Base-by-base conservation (phyloP, 805 yeast genomes). In the Teunomyces atbi region DNA sequence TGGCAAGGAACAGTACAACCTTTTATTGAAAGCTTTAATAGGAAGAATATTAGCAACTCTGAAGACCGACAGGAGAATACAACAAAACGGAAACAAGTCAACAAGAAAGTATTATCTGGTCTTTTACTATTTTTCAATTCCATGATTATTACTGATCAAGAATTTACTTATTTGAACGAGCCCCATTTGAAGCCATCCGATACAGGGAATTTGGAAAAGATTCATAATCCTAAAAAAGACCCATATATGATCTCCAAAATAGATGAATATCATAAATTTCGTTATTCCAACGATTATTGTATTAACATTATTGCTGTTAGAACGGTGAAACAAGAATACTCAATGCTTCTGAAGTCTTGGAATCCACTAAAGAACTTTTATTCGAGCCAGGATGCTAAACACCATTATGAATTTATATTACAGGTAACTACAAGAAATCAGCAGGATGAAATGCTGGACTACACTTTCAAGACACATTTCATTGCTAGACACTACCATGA, bases 1-100 rank as follows among this genome's bases (percentile, higher is more conserved):
- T 92, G 97, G 97, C 79, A 80, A 42, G 73, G 70, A 39, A 83
- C 84, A 41, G 83, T 90, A 0, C 97, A 91, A 65, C 83, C 83
- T 20, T 89, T 91, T 58, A 79, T 85, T 58, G 96, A 90, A 59
- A 78, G 84, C 45, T 83, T 94, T 68, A 84, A 87, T 63, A 67
- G 75, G 16, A 81, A 88, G 61, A 79, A 81, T 36, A 80, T 92
- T 42, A 82, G 90, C 51, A 78, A 82, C 47, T 78, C 91, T 20
- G 79, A 79, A 35, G 96, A 89, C 54, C 71, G 97, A 27, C 84
- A 82, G 12, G 89, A 86, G 50, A 69, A 79, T n/a, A 80, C 89
- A 30, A 66, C 74, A 30, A 71, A 70, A 2, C 84, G 94, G 57
- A 77, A 79, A 55, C 79, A 86, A 52, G 65, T 83, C 40, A 82